Evolutionary conservation across 257 asterid genomes (phyloP).

Genomic region (Scutellaria minor): DNA sequence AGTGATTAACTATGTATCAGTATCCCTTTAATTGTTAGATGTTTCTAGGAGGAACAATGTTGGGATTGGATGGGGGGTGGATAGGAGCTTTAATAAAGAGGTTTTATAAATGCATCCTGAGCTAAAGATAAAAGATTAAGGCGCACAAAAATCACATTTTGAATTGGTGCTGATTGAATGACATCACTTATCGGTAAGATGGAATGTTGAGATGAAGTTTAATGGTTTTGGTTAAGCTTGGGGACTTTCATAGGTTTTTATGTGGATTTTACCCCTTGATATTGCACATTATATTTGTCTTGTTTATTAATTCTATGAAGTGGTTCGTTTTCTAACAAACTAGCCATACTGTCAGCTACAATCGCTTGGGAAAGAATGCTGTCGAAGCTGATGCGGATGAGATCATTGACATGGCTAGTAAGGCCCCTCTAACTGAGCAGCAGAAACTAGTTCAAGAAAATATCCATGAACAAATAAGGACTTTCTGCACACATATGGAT

Average conservation of each 20-base stretch:
- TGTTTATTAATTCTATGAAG: neutral
- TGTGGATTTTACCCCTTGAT: slow-evolving; percentile 10
- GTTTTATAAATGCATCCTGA: neutral
- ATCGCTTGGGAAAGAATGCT: slow-evolving; percentile 83
- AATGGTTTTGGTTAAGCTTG: neutral
- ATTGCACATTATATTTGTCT: slow-evolving; percentile 11
- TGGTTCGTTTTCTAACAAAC: slow-evolving; percentile 27
- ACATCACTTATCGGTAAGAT: neutral
- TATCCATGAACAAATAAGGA: slow-evolving; percentile 66
- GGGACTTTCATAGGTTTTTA: neutral
- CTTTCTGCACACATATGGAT: slow-evolving; percentile 69
- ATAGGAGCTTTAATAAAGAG: too few species aligned
- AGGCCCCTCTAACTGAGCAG: slow-evolving; percentile 72
- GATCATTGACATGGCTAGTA: slow-evolving; percentile 76
- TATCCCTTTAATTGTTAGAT: slow-evolving; percentile 2
- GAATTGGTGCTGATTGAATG: neutral
- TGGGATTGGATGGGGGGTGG: neutral
- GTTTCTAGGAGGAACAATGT: neutral
- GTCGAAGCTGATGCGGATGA: slow-evolving; percentile 82
- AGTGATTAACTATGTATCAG: slow-evolving; percentile 10
- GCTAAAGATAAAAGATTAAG: neutral
- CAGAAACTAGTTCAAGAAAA: slow-evolving; percentile 91
- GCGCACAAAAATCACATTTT: neutral
- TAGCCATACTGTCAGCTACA: slow-evolving; percentile 59
- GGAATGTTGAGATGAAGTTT: slow-evolving; percentile 8